Evolutionary conservation across 805 yeast species (phyloP), one percentile per base, ranked within the genome.

Genomic region (Kodamaea kakaduensis): DNA sequence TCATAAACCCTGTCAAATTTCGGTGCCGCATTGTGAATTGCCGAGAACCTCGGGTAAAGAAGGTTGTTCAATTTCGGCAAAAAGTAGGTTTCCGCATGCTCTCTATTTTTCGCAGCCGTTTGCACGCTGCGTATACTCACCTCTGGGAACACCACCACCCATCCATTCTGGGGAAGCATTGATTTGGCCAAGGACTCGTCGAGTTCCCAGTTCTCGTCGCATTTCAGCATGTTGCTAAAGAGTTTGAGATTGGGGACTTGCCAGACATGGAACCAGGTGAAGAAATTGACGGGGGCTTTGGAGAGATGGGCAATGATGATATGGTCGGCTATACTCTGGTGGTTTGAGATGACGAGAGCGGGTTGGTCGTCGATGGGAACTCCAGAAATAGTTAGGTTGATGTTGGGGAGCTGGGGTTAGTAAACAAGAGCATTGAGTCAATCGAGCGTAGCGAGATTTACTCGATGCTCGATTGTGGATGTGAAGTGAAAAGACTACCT

Each of bases 71-170:
- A 67, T 10, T 55, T 58, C 0, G 90, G 85, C n/a, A 83, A 62
- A 37, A 71, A 81, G 47, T 71, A 77, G 38, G 71, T 69, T 25
- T 71, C 71, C 31, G 80, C 69, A 41, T 78, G 67, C 19, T 70
- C 66, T 25, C 69, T 63, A 42, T 87, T 94, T 25, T 71, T 34
- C 48, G 54, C 44, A 30, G 63, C 53, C 29, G 68, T 67, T 23
- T 71, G 71, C 8, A 71, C 63, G 0, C 79, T 73, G 55, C 75
- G 73, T 6, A 83, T 74, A 48, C 83, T 84, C 4, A 84, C 96
- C 56, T 89, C 97, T 0, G 97, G 97, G 45, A 88, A 88, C 6
- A 84, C 44, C 0, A 80, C 77, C 0, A 87, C 47, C 85, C 94
- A 79, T 45, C 75, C 71, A 17, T 67, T 17, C 67, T 64, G n/a